Conservation (phyloP, 495 filamentous ascomycete genomes). For the Aspergillus panamensis region DNA sequence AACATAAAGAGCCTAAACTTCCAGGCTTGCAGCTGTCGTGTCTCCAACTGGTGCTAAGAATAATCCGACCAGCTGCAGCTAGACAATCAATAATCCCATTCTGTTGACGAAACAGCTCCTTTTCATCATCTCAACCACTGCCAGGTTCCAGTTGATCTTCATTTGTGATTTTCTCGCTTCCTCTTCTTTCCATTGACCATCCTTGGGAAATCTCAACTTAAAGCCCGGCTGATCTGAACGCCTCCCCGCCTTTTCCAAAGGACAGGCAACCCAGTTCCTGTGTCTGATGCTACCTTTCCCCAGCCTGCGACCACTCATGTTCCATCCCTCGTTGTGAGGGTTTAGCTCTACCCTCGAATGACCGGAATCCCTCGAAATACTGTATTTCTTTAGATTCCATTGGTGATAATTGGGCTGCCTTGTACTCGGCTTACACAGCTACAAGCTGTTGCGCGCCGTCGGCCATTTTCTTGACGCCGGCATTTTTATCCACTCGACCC, state of each 20-base stretch:
- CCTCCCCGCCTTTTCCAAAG: not conserved
- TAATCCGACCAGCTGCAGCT: not conserved
- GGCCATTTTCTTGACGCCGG: constrained; percentile 1
- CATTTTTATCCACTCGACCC: constrained; percentile 11
- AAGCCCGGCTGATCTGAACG: not conserved
- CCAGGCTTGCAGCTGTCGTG: not conserved
- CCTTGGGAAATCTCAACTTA: not conserved
- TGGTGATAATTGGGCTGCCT: not conserved
- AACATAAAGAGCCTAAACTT: too few relatives aligned
- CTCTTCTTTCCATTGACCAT: not conserved
- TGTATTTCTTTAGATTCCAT: not conserved
- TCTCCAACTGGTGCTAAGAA: not conserved
- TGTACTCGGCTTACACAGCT: not conserved
- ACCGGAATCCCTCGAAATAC: not conserved
- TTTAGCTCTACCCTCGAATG: constrained; percentile 10
- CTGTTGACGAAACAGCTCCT: not conserved
- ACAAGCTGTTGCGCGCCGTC: not conserved
- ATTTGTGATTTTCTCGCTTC: not conserved
- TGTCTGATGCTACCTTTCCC: constrained; percentile 6
- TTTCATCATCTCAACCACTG: not conserved
- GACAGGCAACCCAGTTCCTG: constrained; percentile 5
- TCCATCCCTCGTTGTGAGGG: constrained; percentile 9
- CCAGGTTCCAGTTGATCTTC: not conserved
- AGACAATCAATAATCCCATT: not conserved
- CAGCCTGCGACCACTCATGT: constrained; percentile 14